Conservation (phyloP, 805 yeast species). For the Saccharomyces paradoxus region DNA sequence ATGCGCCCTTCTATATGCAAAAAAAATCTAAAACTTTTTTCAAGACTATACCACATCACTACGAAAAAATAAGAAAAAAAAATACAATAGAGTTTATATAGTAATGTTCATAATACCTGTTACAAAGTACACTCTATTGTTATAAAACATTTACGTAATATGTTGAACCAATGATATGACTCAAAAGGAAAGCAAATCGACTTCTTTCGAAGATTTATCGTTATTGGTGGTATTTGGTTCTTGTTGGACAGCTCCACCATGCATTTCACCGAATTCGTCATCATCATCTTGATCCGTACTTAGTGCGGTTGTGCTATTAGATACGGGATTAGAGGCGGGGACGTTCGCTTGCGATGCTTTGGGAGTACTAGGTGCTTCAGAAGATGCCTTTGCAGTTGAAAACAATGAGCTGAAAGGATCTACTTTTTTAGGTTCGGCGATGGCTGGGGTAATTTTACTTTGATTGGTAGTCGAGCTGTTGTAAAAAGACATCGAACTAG, state of each 20-base stretch:
- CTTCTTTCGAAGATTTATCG: background rate
- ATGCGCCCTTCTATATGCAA: too few relatives aligned
- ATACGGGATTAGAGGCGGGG: constrained; percentile 1
- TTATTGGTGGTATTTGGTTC: background rate
- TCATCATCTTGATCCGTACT: constrained; percentile 15
- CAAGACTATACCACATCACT: background rate
- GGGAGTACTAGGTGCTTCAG: constrained; percentile 14
- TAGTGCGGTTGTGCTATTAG: background rate
- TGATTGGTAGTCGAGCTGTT: background rate
- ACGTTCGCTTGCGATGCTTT: constrained; percentile 3
- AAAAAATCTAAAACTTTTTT: background rate
- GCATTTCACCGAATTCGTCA: constrained; percentile 31
- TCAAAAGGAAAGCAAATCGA: background rate
- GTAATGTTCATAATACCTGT: background rate
- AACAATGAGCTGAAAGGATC: constrained; percentile 73
- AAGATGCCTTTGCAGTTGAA: constrained; percentile 49
- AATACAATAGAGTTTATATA: background rate
- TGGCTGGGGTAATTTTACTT: constrained; percentile 25
- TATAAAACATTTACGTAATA: background rate
- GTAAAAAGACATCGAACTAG: constrained; percentile 9
- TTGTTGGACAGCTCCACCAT: constrained; percentile 4
- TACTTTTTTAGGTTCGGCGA: constrained; percentile 36
- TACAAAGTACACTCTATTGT: background rate
- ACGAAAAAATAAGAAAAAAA: background rate
- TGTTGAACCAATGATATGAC: background rate